These are phyloP conservation scores for Fusarium pilosicola DNA, from an alignment of 2,329 filamentous ascomycete genomes.

Conservation along the genomic window DNA sequence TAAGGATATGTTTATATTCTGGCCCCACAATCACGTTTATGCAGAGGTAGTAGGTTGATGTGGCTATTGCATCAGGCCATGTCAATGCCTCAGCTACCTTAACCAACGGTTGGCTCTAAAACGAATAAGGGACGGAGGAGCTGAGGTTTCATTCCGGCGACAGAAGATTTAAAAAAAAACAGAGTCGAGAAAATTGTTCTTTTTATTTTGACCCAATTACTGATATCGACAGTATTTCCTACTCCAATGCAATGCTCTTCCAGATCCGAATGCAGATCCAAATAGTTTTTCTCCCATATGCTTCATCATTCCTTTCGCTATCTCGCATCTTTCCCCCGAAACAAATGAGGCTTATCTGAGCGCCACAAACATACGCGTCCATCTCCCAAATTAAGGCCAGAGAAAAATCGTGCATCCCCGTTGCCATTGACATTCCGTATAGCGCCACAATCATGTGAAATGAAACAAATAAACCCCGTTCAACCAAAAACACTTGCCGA, in stretches of 20 bases:
- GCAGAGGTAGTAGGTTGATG: too few species aligned
- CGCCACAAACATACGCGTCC: conserved; percentile 30
- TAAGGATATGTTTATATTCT: not conserved
- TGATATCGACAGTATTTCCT: not conserved
- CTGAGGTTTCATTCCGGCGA: not conserved
- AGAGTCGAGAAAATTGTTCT: not conserved
- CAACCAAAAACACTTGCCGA: conserved; percentile 4
- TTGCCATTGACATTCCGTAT: conserved; percentile 22
- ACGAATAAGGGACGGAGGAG: not conserved
- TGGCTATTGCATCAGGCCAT: not conserved
- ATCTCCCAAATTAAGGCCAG: conserved; percentile 13
- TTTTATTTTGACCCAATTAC: not conserved
- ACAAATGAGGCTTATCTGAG: conserved; percentile 34
- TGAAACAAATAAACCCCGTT: conserved; percentile 9
- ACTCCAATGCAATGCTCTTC: conserved; percentile 21
- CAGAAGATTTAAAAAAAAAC: not conserved
- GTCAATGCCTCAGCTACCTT: not conserved
- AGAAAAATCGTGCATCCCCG: conserved; percentile 5
- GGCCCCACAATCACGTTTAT: not conserved
- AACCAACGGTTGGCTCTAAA: not conserved
- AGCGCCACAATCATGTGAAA: conserved; percentile 30
- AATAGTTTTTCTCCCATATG: not conserved
- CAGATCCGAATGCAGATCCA: not conserved
- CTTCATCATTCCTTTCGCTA: conserved; percentile 3
- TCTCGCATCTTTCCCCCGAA: conserved; percentile 15